A percentile compares a stretch with the other conserved stretches of the same genome.
Conservation (phyloP, 257 asterid species). For the Catharanthus roseus region DNA sequence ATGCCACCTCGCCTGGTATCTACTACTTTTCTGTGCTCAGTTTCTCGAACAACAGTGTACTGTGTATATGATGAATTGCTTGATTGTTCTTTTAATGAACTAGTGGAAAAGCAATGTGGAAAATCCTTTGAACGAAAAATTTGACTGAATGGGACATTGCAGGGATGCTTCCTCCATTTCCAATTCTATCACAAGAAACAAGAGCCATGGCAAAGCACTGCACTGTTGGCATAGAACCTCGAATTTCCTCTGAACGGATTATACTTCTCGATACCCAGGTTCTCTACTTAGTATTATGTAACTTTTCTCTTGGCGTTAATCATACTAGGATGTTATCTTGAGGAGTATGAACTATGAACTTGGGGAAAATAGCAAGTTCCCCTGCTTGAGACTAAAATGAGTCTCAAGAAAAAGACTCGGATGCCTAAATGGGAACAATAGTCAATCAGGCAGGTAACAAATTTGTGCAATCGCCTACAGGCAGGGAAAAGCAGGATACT, state of each 20-base stretch:
- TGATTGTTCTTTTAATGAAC: neutral
- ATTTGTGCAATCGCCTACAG: neutral
- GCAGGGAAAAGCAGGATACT: neutral
- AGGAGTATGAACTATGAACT: neutral
- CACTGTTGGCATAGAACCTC: slow-evolving; percentile 84
- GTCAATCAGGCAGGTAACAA: neutral
- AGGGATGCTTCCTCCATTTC: slow-evolving; percentile 93
- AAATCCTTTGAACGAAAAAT: neutral
- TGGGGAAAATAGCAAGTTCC: neutral
- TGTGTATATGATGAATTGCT: neutral
- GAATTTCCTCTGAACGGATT: slow-evolving; percentile 80
- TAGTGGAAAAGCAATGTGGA: neutral
- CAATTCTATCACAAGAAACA: slow-evolving; percentile 71
- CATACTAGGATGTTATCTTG: neutral
- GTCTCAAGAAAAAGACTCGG: too few species aligned
- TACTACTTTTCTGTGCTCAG: neutral
- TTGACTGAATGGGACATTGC: slow-evolving; percentile 5
- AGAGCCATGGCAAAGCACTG: slow-evolving; percentile 81
- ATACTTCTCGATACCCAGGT: slow-evolving; percentile 98
- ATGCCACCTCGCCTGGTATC: slow-evolving; percentile 73
- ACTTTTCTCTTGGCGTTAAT: neutral
- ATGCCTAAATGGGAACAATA: neutral
- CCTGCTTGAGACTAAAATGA: neutral
- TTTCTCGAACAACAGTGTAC: neutral
- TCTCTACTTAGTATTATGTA: neutral